These are phyloP conservation scores for Coemansia sp. DNA, from an alignment of 192 early-diverging fungal genomes.

Conservation along the genomic window DNA sequence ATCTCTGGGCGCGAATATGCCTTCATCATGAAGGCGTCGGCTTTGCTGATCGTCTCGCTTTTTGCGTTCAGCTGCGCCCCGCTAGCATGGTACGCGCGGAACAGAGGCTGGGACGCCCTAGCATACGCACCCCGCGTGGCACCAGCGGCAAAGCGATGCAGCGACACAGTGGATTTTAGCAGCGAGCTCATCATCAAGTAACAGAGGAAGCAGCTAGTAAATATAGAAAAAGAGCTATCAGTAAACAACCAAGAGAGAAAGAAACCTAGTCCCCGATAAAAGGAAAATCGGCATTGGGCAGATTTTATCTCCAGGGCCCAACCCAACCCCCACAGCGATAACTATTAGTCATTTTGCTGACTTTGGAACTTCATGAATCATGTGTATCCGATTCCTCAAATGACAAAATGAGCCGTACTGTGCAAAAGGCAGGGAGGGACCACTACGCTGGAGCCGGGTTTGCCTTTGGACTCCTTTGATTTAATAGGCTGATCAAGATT, in stretches of 20 bases:
- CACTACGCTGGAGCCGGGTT: too few relatives aligned
- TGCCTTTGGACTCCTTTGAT: too few relatives aligned
- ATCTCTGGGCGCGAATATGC: conserved; percentile 73
- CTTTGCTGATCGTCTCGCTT: conserved; percentile 11
- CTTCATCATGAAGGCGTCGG: conserved; percentile 66
- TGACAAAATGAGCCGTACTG: too few relatives aligned
- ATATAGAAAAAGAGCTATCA: neutral
- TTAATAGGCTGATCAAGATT: neutral
- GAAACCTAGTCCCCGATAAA: neutral
- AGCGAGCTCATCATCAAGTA: neutral
- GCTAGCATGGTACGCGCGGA: neutral
- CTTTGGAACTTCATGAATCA: neutral
- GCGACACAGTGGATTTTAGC: conserved; percentile 2
- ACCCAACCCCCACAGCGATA: neutral
- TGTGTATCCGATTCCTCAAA: too few relatives aligned
- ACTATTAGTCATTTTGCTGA: neutral
- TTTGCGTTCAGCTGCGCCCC: neutral
- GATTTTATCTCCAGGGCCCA: too few relatives aligned
- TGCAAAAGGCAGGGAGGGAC: too few relatives aligned
- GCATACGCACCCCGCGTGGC: neutral
- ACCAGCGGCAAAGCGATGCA: neutral
- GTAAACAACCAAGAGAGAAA: conserved; percentile 9
- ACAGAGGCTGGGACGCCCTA: neutral
- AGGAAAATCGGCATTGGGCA: too few relatives aligned
- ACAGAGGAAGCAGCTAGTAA: neutral